phyloP scores from a whole-genome alignment of 2,329 filamentous ascomycete species.

The Geosmithia flava region DNA sequence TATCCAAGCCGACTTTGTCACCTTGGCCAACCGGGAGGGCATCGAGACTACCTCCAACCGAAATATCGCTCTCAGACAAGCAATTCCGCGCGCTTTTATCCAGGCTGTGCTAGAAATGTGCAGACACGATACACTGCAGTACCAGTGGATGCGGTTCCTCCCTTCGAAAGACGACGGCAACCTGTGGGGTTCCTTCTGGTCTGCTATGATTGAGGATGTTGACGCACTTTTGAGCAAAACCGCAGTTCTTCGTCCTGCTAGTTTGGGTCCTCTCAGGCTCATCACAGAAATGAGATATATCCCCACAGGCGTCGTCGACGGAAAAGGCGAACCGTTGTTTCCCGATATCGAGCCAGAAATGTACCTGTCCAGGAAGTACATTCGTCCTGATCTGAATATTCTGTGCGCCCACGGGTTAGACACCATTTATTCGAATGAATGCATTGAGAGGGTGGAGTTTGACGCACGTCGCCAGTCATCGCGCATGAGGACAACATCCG shows the following conservation, averaged over 20 bases:
- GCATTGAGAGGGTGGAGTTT: neutral
- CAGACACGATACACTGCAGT: constrained; percentile 20
- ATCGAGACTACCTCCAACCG: constrained; percentile 21
- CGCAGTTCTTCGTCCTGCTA: neutral
- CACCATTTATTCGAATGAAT: neutral
- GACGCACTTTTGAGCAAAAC: neutral
- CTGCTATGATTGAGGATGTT: constrained; percentile 11
- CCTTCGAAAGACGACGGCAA: constrained; percentile 12
- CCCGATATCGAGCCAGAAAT: neutral
- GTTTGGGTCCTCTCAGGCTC: neutral
- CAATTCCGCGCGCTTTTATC: constrained; percentile 24
- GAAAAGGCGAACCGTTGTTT: neutral
- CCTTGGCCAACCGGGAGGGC: constrained; percentile 28
- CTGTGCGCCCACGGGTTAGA: neutral
- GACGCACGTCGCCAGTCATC: neutral
- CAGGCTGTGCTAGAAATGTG: constrained; percentile 24
- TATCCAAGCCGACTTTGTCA: constrained; percentile 37
- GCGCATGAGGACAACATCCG: neutral
- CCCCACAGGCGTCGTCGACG: neutral
- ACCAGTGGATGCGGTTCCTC: constrained; percentile 31
- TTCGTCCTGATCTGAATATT: neutral
- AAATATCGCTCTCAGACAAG: constrained; percentile 21
- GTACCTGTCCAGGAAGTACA: neutral
- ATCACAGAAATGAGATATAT: neutral
- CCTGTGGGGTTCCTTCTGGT: constrained; percentile 15